These are phyloP conservation scores for Pythium chondricola DNA, from an alignment of 352 stramenopile species.

Conservation along the genomic window DNA sequence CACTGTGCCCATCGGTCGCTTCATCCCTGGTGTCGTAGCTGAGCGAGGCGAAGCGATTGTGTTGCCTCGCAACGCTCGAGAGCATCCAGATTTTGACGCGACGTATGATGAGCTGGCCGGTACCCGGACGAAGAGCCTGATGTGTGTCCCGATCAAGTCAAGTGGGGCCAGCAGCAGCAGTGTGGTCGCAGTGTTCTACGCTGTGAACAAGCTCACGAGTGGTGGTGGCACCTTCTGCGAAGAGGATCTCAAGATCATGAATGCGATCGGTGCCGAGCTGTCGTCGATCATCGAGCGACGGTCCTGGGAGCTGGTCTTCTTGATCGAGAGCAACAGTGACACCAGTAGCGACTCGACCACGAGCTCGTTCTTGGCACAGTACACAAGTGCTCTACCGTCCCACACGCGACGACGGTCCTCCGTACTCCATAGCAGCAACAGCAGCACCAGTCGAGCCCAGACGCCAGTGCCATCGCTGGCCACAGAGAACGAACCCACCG, in stretches of 20 bases:
- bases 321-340: conserved; percentile 38
- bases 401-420: conserved; percentile 21
- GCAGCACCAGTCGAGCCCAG: too few species aligned
- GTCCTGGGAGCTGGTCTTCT: conserved; percentile 70
- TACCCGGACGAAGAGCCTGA: conserved; percentile 53
- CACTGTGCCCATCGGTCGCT: conserved; percentile 55
- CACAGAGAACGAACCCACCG: background rate
- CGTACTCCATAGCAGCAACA: conserved; percentile 15
- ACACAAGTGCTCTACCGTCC: conserved; percentile 51
- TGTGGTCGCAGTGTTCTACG: conserved; percentile 77
- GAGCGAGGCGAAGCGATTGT: conserved; percentile 50
- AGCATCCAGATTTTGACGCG: conserved; percentile 61
- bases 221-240: conserved; percentile 35
- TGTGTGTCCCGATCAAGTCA: conserved; percentile 71
- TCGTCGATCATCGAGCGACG: conserved; percentile 55
- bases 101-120: conserved; percentile 57
- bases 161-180: conserved; percentile 16
- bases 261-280: conserved; percentile 58
- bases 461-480: conserved; percentile 9
- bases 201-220: conserved; percentile 53
- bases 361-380: conserved; percentile 69
- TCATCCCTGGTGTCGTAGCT: conserved; percentile 63
- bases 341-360: conserved; percentile 35
- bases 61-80: conserved; percentile 36
- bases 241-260: conserved; percentile 63